Base-by-base conservation (phyloP, 306 rosid species). In the Biancaea sappan region DNA sequence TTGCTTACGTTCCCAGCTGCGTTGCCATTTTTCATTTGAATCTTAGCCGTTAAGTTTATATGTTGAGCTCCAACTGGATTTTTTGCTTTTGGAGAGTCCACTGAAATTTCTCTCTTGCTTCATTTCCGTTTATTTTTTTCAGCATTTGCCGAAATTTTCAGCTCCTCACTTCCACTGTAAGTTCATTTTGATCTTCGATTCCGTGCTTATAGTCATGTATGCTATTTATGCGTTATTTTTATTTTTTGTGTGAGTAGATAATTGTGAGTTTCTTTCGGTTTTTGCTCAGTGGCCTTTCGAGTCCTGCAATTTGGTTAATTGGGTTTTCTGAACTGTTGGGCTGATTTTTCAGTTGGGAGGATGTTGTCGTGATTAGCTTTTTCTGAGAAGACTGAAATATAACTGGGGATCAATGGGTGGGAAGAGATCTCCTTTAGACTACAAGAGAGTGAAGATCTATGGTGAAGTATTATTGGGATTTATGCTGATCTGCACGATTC, bases 331-430 rank as follows among this genome's bases (percentile, higher is more conserved):
- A 69, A 66, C 74, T 63, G 51, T 57, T 69, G 52, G 71, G 32
- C 67, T 26, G 56, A 67, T 79, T 77, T 63, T 77, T 62, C 66
- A 73, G 80, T 54, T 82, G 72, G 85, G 82, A 74, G 78, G 86
- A 82, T 78, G 86, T 10, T 82, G 75, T 65, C 56, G 35, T 78
- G 83, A 80, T 50, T 83, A 80, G 73, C 73, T 77, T 77, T 24
- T 37, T 41, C 21, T 72, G 37, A 25, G 70, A 58, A 37, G 40
- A 67, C 66, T 69, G 72, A 26, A 66, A 74, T 83, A 84, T n/a
- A 75, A 75, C 70, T 62, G 66, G 77, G 69, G 82, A 80, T 69
- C 84, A 84, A 92, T 92, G 98, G 99, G 86, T 76, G 29, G 83
- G 85, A 82, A 71, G 84, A 88, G 92, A 85, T 88, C 93, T 87